Base-by-base conservation (phyloP, 2,329 filamentous ascomycete species). In the Sporothrix humicola region DNA sequence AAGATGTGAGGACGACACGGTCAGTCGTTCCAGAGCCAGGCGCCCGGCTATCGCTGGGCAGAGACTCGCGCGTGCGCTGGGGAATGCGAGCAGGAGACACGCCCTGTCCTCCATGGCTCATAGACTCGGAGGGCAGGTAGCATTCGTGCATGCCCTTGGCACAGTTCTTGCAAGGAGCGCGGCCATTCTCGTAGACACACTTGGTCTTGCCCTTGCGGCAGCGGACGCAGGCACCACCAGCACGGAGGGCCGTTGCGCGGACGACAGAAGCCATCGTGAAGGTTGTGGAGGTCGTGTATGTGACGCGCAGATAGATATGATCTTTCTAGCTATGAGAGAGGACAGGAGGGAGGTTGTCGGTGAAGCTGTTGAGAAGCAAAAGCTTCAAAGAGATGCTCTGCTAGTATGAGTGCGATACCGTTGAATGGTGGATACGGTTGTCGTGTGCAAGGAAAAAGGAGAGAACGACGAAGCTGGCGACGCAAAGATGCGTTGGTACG, bases 161-260 rank as follows among this genome's bases (percentile, higher is more conserved):
- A 81, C 88, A 90, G 81, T 90, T 90, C 79, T 88, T 88, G 83
- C 88, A 90, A 13, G 88, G 88, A n/a, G 87, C 86, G 79, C 87
- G 84, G 70, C 87, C 87, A 77, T 88, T 89, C 76, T 89, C 88
- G 82, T 90, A 90, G 78, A 89, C 87, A 76, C 88, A 90, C 78
- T 89, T 89, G 71, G 88, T 90, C 81, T 90, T 90, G 82, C 88
- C 88, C 79, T 89, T 90, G 80, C 88, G 87, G 81, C 88, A 90
- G 81, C 88, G 87, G 77, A 89, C 88, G 77, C 88, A 90, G 78
- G 88, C 88, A 78, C 87, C 87, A 79, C 87, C 87, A 80, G 87
- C 87, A 79, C 87, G 84, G 72, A 89, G 86, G 80, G 87, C 88
- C 76, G 87, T 89, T 78, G 86, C 86, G 81, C 87, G 86, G 78